Evolutionary conservation across 2,329 filamentous ascomycete species (phyloP), one percentile per base, ranked within the genome.

Genomic region (Metarhizium brunneum): DNA sequence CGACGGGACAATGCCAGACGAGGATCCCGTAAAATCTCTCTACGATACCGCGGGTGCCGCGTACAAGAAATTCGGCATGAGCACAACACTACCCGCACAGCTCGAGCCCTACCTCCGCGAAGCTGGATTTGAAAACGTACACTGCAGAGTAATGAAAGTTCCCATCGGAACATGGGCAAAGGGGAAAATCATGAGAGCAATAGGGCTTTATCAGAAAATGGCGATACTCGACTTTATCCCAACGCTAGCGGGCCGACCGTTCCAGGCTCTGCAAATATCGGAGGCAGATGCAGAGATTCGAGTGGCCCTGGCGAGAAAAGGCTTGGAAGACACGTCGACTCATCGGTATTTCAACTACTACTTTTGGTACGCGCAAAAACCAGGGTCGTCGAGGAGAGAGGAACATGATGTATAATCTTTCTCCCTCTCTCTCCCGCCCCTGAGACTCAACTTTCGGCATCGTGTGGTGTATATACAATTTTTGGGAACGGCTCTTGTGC

Each of bases 171-270:
- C 64, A 10, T 74, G 71, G 71, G 62, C 70, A 35, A 60, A 54
- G 51, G 62, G 58, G 58, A 61, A 53, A 66, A 71, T 60, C 65
- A 54, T 59, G 54, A 69, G 72, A 54, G 65, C 70, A 36, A 66
- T 71, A 2, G 72, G 72, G 18, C 61, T 71, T 35, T 70, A 73
- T 55, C 72, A 70, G 66, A 65, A 71, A 52, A 68, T 70, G 18
- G 65, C 68, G 30, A 60, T 72, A 35, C 56, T 68, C 30, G 68
- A 70, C 43, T 65, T 70, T 20, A 63, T 74, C 8, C 67, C 69
- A 58, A 69, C 72, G 3, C 61, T 69, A n/a, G 64, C 69, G 5
- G 65, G 65, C 16, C 66, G 68, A 51, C 69, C 70, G 6, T 63
- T 73, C 30, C 58, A 63, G 43, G 69, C 68, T 11, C 59, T 63